phyloP scores from a whole-genome alignment of 805 yeast species.

The Saccharomycopsis javanensis region DNA sequence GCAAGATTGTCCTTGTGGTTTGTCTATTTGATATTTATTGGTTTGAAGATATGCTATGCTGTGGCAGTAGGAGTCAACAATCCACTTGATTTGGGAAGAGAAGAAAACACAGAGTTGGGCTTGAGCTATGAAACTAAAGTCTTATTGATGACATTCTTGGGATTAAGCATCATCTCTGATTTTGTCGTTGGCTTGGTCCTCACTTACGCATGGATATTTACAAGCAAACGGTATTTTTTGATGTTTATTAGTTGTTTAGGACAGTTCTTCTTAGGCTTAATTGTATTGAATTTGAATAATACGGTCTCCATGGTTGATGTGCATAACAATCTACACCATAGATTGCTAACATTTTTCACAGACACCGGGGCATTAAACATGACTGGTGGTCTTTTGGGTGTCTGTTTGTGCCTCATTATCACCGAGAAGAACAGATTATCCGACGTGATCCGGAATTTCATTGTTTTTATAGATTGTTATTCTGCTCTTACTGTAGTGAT shows the following conservation, averaged over 20 bases:
- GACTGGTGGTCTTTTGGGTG: not conserved
- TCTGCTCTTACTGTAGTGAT: not conserved
- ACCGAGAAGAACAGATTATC: not conserved
- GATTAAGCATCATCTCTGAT: not conserved
- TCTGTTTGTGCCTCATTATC: not conserved
- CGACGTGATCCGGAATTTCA: not conserved
- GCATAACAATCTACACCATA: not conserved
- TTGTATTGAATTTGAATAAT: not conserved
- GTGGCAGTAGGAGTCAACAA: not conserved
- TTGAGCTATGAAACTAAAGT: not conserved
- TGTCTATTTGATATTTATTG: slow-evolving; percentile 1
- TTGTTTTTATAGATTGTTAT: not conserved
- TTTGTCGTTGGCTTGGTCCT: not conserved
- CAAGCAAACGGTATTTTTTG: not conserved
- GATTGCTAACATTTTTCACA: not conserved
- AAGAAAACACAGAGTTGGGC: not conserved
- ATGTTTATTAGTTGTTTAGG: not conserved
- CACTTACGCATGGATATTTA: not conserved
- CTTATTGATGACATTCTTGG: not conserved
- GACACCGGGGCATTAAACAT: not conserved
- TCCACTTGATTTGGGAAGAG: not conserved
- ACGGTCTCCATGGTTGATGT: not conserved
- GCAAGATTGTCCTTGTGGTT: not conserved
- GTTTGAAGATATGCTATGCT: not conserved
- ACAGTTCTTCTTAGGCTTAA: not conserved